Evolutionary conservation across 306 rosid species (phyloP).

Genomic region (Astragalus membranaceus): DNA sequence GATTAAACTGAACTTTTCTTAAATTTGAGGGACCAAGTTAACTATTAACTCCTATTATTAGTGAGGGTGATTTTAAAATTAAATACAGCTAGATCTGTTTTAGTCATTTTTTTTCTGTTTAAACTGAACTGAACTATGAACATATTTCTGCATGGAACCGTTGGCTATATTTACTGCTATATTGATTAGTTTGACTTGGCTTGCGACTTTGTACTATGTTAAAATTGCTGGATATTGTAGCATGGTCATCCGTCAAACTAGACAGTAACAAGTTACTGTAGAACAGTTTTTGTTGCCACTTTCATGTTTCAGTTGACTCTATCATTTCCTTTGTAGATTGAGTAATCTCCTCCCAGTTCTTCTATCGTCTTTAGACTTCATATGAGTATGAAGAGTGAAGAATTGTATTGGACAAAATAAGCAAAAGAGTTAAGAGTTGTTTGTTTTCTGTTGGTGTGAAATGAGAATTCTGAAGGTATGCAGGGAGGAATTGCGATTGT

Average conservation of each 20-base stretch:
- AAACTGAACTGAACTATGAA: neutral
- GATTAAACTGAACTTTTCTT: no score
- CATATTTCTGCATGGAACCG: slow-evolving; percentile 12
- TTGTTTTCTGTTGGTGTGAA: neutral
- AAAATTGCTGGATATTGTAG: neutral
- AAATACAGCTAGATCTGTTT: neutral
- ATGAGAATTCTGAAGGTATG: neutral
- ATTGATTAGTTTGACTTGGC: slow-evolving; percentile 1
- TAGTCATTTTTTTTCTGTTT: neutral
- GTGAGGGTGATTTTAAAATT: neutral
- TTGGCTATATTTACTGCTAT: slow-evolving; percentile 7
- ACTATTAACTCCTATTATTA: neutral
- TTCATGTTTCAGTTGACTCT: neutral
- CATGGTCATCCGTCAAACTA: neutral
- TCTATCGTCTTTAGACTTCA: neutral
- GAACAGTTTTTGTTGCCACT: neutral
- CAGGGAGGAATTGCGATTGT: neutral
- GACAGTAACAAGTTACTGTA: neutral
- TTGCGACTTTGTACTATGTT: neutral
- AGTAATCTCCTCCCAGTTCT: neutral
- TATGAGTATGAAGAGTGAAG: neutral
- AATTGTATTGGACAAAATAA: neutral
- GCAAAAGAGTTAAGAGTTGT: neutral
- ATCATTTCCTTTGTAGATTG: neutral
- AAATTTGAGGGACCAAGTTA: no score